Percentiles rank a stretch among this genome's conserved stretches.
Conservation (phyloP, 2,329 filamentous ascomycete genomes). For the Ilyonectria mors-panacis region DNA sequence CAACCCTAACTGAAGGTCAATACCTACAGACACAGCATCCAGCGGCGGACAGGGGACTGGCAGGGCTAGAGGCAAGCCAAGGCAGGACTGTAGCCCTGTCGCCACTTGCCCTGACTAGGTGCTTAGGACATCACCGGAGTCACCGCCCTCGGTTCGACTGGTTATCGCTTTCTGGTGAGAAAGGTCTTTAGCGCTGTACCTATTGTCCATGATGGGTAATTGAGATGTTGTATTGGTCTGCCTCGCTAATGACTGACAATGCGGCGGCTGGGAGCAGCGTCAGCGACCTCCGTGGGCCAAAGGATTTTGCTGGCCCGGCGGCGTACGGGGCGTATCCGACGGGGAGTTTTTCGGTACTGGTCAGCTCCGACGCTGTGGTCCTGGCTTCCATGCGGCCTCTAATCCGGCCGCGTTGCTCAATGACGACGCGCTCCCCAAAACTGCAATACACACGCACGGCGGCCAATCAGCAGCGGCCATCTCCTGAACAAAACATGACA, state of each 20-base stretch:
- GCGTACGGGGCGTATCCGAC: neutral
- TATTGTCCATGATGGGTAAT: constrained; percentile 21
- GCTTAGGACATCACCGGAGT: constrained; percentile 9
- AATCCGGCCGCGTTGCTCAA: constrained; percentile 22
- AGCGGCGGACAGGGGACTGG: constrained; percentile 4
- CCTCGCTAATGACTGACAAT: constrained; percentile 28
- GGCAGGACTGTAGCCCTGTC: neutral
- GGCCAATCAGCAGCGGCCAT: constrained; percentile 18
- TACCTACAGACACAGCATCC: neutral
- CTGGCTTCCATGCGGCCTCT: constrained; percentile 9
- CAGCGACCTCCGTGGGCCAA: constrained; percentile 38
- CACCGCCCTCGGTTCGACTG: constrained; percentile 32
- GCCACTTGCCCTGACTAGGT: neutral
- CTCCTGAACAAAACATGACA: constrained; percentile 6
- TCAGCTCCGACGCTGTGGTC: constrained; percentile 11
- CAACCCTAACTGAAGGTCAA: constrained; percentile 15
- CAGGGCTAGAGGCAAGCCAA: constrained; percentile 1
- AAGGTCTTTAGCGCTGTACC: constrained; percentile 20
- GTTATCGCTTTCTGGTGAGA: constrained; percentile 23
- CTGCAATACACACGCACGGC: constrained; percentile 7
- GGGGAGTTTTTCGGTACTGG: constrained; percentile 2
- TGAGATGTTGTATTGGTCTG: constrained; percentile 25
- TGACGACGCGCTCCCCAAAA: constrained; percentile 25
- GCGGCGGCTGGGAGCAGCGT: constrained; percentile 33
- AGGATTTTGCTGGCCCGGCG: constrained; percentile 10